Evolutionary conservation across 192 early-diverging fungal species (phyloP), one percentile per base, ranked within the genome.

Genomic region (Backusella tarrabulga): DNA sequence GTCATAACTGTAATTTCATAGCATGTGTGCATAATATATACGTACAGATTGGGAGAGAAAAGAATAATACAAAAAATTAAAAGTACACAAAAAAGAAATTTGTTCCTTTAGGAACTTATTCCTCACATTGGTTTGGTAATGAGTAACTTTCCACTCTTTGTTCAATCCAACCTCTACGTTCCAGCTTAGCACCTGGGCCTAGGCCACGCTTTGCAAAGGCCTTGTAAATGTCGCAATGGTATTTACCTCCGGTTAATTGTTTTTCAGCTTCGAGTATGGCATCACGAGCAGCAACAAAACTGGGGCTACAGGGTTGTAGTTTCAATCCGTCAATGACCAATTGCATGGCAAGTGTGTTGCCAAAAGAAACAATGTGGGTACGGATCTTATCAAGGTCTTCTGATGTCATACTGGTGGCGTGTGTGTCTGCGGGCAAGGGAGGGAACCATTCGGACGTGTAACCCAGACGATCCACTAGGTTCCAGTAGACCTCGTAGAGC

Each of bases 121-220:
- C 56, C 1, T 52, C 35, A 56, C 79, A 80, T 23, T 68, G 40
- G 7, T 41, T 35, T 23, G 74, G 79, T 17, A 73, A 56, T n/a
- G 73, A 41, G n/a, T 68, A 80, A 38, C 79, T 80, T 29, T 80
- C 79, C 3, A 67, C 60, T 26, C 79, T 70, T 21, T 73, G 36
- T 38, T 76, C 79, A 32, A 80, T 56, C 79, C 79, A 80, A 15
- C 76, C 75, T 56, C 70, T 63, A 5, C 67, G 54, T 19, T 41
- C 84, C 17, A 91, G 67, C 52, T 79, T 85, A 12, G 96, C 96
- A 66, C 88, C 86, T 2, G 84, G 76, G 4, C 97, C 97, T 41
- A 98, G 80, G 23, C 97, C 97, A 44, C 97, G 91, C 83, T 94
- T 96, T 12, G 97, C 90, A 88, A 98, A 95, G 34, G 81, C 93